These are phyloP conservation scores for Pulicaria dysenterica DNA, from an alignment of 129 eudicot genomes.

Conservation along the genomic window DNA sequence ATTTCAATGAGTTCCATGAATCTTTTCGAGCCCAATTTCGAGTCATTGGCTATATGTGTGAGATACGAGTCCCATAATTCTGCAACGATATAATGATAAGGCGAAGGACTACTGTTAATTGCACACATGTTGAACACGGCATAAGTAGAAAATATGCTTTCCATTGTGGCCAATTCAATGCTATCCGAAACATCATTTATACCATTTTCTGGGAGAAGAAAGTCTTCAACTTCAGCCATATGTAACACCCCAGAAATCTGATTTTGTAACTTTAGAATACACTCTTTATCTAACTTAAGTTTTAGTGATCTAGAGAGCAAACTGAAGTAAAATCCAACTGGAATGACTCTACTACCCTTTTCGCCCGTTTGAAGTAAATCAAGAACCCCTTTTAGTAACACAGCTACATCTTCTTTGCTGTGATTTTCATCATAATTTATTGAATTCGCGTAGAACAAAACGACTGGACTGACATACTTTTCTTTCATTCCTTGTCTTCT, in stretches of 20 bases:
- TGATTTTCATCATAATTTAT: conserved; percentile 34
- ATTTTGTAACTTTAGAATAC: conserved; percentile 48
- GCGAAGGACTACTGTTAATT: conserved; percentile 35
- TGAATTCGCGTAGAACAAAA: conserved; percentile 75
- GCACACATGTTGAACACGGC: conserved; percentile 46
- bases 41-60: conserved; percentile 51
- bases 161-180: conserved; percentile 58
- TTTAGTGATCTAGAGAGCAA: conserved; percentile 64
- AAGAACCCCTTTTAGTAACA: conserved; percentile 52
- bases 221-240: conserved; percentile 73
- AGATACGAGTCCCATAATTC: conserved; percentile 84
- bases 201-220: conserved; percentile 48
- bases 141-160: conserved; percentile 59
- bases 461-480: conserved; percentile 78
- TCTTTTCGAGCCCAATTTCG: conserved; percentile 48
- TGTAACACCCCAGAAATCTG: conserved; percentile 68
- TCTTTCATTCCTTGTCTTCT: conserved; percentile 96
- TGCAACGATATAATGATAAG: conserved; percentile 55
- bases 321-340: conserved; percentile 78
- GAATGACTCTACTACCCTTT: conserved; percentile 61
- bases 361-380: conserved; percentile 68
- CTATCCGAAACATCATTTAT: conserved; percentile 38
- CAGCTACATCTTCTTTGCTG: conserved; percentile 23
- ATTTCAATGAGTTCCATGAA: conserved; percentile 72
- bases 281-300: conserved; percentile 45